A percentile compares a stretch with the other conserved stretches of the same genome.
Conservation (phyloP, 1,284 basidiomycete genomes). For the Hypsizygus ulmarius region DNA sequence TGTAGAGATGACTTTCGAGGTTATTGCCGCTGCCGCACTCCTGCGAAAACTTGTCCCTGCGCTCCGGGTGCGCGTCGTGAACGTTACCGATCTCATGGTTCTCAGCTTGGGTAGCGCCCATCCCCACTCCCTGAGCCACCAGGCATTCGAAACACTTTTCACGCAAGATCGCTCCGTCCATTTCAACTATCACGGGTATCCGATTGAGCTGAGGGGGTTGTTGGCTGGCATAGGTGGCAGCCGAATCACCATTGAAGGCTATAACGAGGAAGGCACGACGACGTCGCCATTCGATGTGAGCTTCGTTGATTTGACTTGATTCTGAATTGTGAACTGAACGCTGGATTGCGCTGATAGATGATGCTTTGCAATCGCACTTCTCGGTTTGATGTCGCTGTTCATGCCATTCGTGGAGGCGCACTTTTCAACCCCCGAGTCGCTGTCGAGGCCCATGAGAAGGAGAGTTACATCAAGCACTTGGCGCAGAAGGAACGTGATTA, state of each 20-base stretch:
- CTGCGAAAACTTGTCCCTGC: constrained; percentile 61
- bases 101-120: constrained; percentile 65
- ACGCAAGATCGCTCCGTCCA: constrained; percentile 68
- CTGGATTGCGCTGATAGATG: constrained; percentile 45
- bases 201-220: constrained; percentile 62
- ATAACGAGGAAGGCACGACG: constrained; percentile 68
- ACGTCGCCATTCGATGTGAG: constrained; percentile 65
- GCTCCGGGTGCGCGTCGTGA: constrained; percentile 76
- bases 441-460: constrained; percentile 49
- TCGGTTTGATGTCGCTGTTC: constrained; percentile 59
- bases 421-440: constrained; percentile 49
- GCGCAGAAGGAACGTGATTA: constrained; percentile 54
- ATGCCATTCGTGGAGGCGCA: constrained; percentile 55
- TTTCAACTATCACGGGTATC: constrained; percentile 87
- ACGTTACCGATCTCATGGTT: constrained; percentile 83
- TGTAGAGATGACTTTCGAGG: constrained; percentile 75
- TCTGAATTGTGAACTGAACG: not conserved
- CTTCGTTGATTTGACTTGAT: not conserved
- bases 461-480: constrained; percentile 53
- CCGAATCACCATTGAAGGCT: constrained; percentile 55
- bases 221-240: constrained; percentile 55
- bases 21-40: constrained; percentile 74
- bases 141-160: constrained; percentile 69
- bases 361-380: constrained; percentile 67
- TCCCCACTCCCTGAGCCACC: constrained; percentile 71